A percentile compares a stretch with the other conserved stretches of the same genome.
phyloP scores from a whole-genome alignment of 2,329 filamentous ascomycete genomes.

The Phaeophleospora eucalypticola region DNA sequence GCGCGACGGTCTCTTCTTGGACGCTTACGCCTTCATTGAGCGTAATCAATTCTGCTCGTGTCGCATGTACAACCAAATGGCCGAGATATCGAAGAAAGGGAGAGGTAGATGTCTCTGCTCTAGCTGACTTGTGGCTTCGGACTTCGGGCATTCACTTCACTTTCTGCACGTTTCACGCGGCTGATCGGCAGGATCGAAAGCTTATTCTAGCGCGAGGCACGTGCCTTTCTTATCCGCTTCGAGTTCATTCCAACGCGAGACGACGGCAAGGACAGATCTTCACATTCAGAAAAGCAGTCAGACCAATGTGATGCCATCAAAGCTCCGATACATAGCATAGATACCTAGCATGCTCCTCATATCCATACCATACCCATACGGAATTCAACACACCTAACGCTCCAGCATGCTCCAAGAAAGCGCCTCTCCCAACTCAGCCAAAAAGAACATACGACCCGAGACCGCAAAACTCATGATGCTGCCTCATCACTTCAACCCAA shows the following conservation, averaged over 20 bases:
- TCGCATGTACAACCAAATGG: background rate
- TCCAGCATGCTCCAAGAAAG: too few species aligned
- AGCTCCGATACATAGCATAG: too few species aligned
- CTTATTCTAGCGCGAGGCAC: background rate
- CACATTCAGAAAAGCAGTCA: too few species aligned
- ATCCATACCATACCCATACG: too few species aligned
- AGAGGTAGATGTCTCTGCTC: background rate
- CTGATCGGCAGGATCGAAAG: background rate
- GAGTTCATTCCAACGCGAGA: too few species aligned
- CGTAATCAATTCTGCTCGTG: too few species aligned
- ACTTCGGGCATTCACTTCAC: background rate
- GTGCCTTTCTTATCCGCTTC: too few species aligned
- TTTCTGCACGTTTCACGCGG: background rate
- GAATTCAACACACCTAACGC: too few species aligned
- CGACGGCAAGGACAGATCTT: too few species aligned
- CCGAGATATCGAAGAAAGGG: background rate
- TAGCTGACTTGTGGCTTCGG: background rate
- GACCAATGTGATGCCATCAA: too few species aligned
- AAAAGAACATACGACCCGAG: background rate
- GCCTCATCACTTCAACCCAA: constrained; percentile 69
- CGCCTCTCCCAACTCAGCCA: too few species aligned
- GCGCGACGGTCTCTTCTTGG: background rate
- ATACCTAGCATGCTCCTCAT: too few species aligned
- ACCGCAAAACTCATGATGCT: background rate
- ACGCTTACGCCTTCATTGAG: background rate